Conservation (phyloP, 2,329 filamentous ascomycete species). For the Sclerotinia sclerotiorum region DNA sequence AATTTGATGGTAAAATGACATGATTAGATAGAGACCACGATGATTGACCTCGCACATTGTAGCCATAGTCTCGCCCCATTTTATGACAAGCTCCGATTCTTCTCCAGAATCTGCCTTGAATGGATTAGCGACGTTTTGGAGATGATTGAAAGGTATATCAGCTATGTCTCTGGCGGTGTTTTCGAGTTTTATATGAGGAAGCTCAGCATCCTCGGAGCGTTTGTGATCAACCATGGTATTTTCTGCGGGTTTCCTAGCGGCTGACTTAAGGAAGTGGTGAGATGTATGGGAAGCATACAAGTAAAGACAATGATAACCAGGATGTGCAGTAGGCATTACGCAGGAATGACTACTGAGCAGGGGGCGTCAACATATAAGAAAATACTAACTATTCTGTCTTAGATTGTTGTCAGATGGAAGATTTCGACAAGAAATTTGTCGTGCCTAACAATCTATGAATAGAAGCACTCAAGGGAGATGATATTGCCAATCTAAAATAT, state of each 20-base stretch:
- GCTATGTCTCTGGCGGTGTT: neutral
- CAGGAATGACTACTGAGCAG: neutral
- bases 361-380: neutral
- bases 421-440: neutral
- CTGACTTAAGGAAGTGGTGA: neutral
- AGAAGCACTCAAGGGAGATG: neutral
- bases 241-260: neutral
- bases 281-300: neutral
- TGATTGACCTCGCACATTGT: neutral
- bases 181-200: neutral
- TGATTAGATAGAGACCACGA: neutral
- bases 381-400: neutral
- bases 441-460: neutral
- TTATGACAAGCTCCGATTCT: neutral
- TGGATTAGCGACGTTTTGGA: neutral
- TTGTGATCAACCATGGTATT: neutral
- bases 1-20: constrained; percentile 2
- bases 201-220: neutral
- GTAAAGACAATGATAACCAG: neutral
- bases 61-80: neutral
- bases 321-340: neutral
- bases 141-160: neutral
- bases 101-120: neutral
- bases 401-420: neutral
- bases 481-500: neutral